A percentile compares a stretch with the other conserved stretches of the same genome.
phyloP scores from a whole-genome alignment of 192 early-diverging fungal genomes.

The Ambispora gerdemannii region DNA sequence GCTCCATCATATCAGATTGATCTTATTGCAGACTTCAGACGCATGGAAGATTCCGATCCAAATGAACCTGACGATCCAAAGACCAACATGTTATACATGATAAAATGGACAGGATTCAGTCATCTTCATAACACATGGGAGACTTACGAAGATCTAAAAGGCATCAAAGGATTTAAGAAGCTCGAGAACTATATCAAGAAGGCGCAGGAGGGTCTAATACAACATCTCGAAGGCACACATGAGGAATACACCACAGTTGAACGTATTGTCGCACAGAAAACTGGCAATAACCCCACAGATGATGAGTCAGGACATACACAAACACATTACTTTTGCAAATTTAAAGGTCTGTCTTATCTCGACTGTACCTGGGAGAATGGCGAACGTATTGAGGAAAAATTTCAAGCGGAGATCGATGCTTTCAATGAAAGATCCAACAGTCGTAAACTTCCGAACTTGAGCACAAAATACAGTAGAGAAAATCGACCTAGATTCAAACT shows the following conservation, averaged over 20 bases:
- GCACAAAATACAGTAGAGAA: conserved; percentile 46
- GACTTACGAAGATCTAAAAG: conserved; percentile 56
- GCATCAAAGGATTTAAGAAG: conserved; percentile 84
- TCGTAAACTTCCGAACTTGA: conserved; percentile 69
- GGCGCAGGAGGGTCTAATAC: conserved; percentile 77
- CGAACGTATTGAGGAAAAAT: conserved; percentile 60
- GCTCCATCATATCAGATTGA: neutral
- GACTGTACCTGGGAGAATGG: conserved; percentile 85
- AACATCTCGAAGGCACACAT: conserved; percentile 75
- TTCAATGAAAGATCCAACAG: conserved; percentile 79
- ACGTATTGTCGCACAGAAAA: conserved; percentile 75
- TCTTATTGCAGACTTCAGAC: neutral
- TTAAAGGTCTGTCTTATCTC: conserved; percentile 84
- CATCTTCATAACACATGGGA: conserved; percentile 94
- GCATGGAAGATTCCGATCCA: conserved; percentile 27
- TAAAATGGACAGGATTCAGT: conserved; percentile 93
- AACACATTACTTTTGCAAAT: conserved; percentile 91
- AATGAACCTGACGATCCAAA: conserved; percentile 45
- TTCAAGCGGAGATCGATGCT: conserved; percentile 82
- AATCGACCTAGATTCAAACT: conserved; percentile 79
- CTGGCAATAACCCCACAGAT: conserved; percentile 37
- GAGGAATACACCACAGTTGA: conserved; percentile 87
- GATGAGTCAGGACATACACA: conserved; percentile 43
- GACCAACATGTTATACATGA: conserved; percentile 71
- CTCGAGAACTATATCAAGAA: conserved; percentile 77